Evolutionary conservation across 352 stramenopile species (phyloP), one percentile per base, ranked within the genome.

Genomic region (Globisporangium solare): DNA sequence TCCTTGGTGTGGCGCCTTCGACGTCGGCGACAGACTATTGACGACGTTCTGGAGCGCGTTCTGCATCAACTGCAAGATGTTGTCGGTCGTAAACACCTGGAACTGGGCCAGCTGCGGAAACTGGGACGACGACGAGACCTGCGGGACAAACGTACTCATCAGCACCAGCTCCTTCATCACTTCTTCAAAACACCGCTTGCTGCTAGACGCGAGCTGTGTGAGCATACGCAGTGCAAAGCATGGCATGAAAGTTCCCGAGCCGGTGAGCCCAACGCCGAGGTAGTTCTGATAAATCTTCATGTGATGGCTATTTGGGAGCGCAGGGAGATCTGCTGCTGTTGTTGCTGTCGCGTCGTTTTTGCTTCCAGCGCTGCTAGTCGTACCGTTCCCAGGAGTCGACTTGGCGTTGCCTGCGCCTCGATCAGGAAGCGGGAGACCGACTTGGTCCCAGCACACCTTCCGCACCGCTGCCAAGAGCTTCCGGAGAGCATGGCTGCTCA

Each of bases 221-320:
- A 94, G 76, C 79, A 92, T 92, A 1, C 85, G 85, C 37, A 94
- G 51, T 13, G 75, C 68, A 58, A 94, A 92, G 49, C 73, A 90
- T 17, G 83, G 81, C 40, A 81, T 66, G 56, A 91, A 92, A 11
- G 69, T 55, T 0, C 79, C 79, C 0, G 78, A 78, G 5, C 79
- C 76, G 3, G 70, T 74, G 2, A 89, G 64, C 1, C 79, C 80
- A 22, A 94, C 67, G 18, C 85, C 85, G 41, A 94, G 55, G 27
- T 74, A 92, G 57, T 82, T 88, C 54, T 89, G 79, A 51, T 92
- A 94, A n/a, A 85, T 83, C 47, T 77, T 79, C 63, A 93, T 78
- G 27, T 91, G 82, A 35, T 92, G 79, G 27, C 64, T 70, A 52
- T 69, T 76, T 5, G 74, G 67, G 5, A 86, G 53, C 11, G 54